Evolutionary conservation across 1,284 basidiomycete species (phyloP), one percentile per base, ranked within the genome.

Genomic region (Boletellus sp.): DNA sequence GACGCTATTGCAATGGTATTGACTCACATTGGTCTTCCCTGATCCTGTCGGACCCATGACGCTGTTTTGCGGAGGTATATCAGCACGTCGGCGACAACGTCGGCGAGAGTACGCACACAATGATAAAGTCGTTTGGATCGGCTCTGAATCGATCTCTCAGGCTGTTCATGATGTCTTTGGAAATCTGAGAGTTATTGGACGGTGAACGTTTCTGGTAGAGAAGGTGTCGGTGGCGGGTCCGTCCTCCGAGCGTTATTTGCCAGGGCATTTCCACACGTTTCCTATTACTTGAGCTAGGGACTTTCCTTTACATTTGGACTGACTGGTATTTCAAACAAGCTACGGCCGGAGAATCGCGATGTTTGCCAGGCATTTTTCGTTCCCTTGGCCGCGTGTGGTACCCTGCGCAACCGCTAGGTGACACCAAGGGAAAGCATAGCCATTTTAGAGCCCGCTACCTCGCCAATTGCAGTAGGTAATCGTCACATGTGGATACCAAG

Each of bases 1-100:
- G 15, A 36, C 2, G 10, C 0, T 11, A 26, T 11, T n/a, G n/a
- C n/a, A 1, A 35, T 3, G 1, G 11, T 3, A 22, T 12, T 5
- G 4, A 42, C 61, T 50, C 16, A 64, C 61, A 19, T 65, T 60
- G 8, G 32, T 61, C 46, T 65, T 62, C 3, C 63, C 63, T 2
- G 59, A 46, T 32, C 61, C 61, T 2, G 59, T 60, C 2, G 51
- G 60, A 0, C 62, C 60, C 60, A 65, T 62, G 4, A 58, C 0
- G 13, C 56, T 62, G 36, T 22, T 56, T 55, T 13, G 11, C 13
- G 5, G 30, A 39, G 1, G 10, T n/a, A 22, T 11, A n/a, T 50
- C 18, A 49, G 26, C 8, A 24, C 16, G 10, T 12, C 6, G 26
- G 37, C 4, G 12, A 21, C 8, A 8, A 28, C 1, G 1, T 19